phyloP scores from a whole-genome alignment of 257 asterid species.

The Petrea volubilis region DNA sequence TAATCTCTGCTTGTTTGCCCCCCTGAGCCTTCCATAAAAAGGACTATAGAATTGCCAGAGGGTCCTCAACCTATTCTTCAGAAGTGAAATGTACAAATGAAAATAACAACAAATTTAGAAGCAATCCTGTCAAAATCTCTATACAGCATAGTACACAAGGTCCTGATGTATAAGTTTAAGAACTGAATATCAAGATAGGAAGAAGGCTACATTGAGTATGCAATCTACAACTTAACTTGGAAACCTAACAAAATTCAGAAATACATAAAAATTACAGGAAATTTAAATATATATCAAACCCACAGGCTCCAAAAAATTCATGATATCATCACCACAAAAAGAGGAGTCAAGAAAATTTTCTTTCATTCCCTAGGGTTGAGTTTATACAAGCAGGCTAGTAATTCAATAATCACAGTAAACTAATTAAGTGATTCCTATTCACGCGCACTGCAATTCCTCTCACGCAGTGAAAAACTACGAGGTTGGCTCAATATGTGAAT shows the following conservation, averaged over 20 bases:
- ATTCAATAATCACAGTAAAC: not conserved
- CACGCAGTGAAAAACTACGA: no score
- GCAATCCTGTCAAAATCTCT: not conserved
- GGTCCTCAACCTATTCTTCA: constrained; percentile 13
- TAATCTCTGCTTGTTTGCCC: constrained; percentile 28
- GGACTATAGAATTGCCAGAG: not conserved
- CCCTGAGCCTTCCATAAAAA: constrained; percentile 31
- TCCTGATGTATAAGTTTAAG: not conserved
- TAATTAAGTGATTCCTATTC: no score
- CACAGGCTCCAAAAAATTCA: not conserved
- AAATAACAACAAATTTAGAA: constrained; percentile 11
- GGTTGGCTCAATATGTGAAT: no score
- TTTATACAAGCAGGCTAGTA: not conserved
- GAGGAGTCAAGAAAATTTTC: not conserved
- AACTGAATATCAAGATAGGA: not conserved
- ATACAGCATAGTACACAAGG: not conserved
- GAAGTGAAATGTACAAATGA: not conserved
- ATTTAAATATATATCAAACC: not conserved
- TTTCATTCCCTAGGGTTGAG: not conserved
- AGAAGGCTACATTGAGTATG: no score
- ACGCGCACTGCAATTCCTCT: no score
- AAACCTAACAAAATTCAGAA: not conserved
- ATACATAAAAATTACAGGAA: not conserved
- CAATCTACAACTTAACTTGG: not conserved
- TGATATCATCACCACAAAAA: not conserved